Percentiles rank a stretch among this genome's conserved stretches.
These are phyloP conservation scores for Capronia americana DNA, from an alignment of 2,329 filamentous ascomycete genomes.

Conservation along the genomic window DNA sequence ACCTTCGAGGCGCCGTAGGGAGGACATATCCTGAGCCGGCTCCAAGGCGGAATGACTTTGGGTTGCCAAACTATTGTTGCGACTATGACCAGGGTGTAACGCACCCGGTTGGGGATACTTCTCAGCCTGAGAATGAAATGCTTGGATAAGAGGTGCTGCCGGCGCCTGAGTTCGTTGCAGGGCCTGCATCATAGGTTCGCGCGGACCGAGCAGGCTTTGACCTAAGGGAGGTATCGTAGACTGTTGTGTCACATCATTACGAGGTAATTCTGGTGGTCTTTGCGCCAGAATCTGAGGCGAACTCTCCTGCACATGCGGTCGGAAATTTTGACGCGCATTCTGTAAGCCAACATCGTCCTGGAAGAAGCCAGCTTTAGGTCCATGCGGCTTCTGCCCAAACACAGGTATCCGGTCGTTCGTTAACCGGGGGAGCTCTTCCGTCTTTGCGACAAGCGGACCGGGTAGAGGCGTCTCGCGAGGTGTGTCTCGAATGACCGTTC, in stretches of 20 bases:
- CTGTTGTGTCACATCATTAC: conserved; percentile 24
- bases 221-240: conserved; percentile 12
- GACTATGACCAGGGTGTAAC: conserved; percentile 33
- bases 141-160: conserved; percentile 17
- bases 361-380: conserved; percentile 54
- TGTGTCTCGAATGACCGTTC: conserved; percentile 22
- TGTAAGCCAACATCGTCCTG: conserved; percentile 47
- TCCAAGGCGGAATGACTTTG: conserved; percentile 27
- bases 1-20: conserved; percentile 29
- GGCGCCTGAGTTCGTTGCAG: conserved; percentile 27
- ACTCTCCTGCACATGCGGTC: conserved; percentile 46
- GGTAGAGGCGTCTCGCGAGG: conserved; percentile 27
- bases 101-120: conserved; percentile 28
- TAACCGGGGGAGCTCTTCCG: conserved; percentile 46
- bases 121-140: conserved; percentile 28
- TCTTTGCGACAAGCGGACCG: conserved; percentile 22
- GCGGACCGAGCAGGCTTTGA: conserved; percentile 25
- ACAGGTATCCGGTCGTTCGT: conserved; percentile 43
- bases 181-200: conserved; percentile 24
- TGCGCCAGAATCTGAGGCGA: conserved; percentile 35
- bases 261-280: conserved; percentile 28
- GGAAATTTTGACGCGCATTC: conserved; percentile 44
- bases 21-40: conserved; percentile 25
- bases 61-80: conserved; percentile 25
- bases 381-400: conserved; percentile 45